phyloP scores from a whole-genome alignment of 2,329 filamentous ascomycete species.

The Calonectria hongkongensis region DNA sequence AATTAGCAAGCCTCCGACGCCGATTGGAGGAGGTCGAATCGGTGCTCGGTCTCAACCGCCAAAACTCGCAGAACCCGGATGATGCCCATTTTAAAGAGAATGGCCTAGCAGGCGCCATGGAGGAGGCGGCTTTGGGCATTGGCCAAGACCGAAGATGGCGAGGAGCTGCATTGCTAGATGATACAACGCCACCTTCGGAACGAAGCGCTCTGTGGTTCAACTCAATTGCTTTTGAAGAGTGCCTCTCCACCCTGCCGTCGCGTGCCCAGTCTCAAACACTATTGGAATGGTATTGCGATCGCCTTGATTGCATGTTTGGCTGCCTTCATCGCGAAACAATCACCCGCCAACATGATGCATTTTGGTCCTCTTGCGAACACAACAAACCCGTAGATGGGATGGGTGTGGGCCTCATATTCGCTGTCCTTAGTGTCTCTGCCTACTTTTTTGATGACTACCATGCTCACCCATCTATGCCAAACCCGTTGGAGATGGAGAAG shows the following conservation, averaged over 20 bases:
- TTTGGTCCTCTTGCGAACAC: slow-evolving; percentile 2
- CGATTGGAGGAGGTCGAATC: slow-evolving; percentile 23
- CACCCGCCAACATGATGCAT: not conserved
- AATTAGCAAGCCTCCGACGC: slow-evolving; percentile 2
- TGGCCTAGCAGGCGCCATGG: slow-evolving; percentile 10
- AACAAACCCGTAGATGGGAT: slow-evolving; percentile 2
- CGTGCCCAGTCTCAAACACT: not conserved
- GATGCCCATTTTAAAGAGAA: slow-evolving; percentile 19
- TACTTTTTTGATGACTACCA: slow-evolving; percentile 20
- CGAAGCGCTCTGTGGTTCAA: not conserved
- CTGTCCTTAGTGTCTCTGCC: slow-evolving; percentile 2
- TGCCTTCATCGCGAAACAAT: slow-evolving; percentile 17
- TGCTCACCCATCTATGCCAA: not conserved
- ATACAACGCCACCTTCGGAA: slow-evolving; percentile 1
- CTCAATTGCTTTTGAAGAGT: slow-evolving; percentile 4
- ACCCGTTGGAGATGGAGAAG: not conserved
- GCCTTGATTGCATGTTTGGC: slow-evolving; percentile 20
- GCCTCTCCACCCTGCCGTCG: not conserved
- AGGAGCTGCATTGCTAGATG: slow-evolving; percentile 6
- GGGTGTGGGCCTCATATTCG: slow-evolving; percentile 10
- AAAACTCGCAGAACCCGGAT: not conserved
- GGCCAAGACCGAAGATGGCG: slow-evolving; percentile 11
- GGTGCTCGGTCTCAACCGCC: not conserved
- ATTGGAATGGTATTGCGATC: slow-evolving; percentile 13
- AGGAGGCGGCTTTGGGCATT: slow-evolving; percentile 11